Percentiles rank a stretch among this genome's conserved stretches.
These are phyloP conservation scores for Aspergillus quadrilineatus DNA, from an alignment of 2,329 filamentous ascomycete species.

Conservation along the genomic window DNA sequence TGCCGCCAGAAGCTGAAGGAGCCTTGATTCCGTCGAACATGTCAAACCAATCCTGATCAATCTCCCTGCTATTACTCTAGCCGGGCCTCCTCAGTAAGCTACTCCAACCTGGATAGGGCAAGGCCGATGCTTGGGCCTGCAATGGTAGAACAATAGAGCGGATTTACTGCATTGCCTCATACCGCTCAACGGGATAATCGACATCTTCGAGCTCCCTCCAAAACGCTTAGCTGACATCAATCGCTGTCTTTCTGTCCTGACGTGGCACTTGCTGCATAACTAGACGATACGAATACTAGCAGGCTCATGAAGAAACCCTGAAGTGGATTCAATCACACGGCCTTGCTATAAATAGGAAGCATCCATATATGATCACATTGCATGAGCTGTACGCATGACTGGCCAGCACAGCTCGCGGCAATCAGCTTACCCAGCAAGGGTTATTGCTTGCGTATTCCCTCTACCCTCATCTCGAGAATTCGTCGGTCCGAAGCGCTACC, in stretches of 20 bases:
- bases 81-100: no score
- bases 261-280: slow-evolving; percentile 7
- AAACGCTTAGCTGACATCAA: background rate
- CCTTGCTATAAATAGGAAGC: background rate
- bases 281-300: background rate
- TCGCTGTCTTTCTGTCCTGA: slow-evolving; percentile 1
- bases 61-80: no score
- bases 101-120: no score
- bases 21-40: background rate
- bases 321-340: background rate
- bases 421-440: background rate
- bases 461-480: background rate
- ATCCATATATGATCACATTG: background rate
- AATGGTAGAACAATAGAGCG: background rate
- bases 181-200: slow-evolving; percentile 3
- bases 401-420: background rate
- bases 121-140: background rate
- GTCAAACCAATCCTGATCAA: background rate
- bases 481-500: slow-evolving; percentile 1
- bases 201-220: background rate
- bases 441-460: background rate
- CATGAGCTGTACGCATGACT: background rate
- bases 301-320: background rate
- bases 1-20: background rate
- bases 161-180: background rate